Evolutionary conservation across 2,329 filamentous ascomycete species (phyloP), one percentile per base, ranked within the genome.

Genomic region (Cylindrodendrum hubeiense): DNA sequence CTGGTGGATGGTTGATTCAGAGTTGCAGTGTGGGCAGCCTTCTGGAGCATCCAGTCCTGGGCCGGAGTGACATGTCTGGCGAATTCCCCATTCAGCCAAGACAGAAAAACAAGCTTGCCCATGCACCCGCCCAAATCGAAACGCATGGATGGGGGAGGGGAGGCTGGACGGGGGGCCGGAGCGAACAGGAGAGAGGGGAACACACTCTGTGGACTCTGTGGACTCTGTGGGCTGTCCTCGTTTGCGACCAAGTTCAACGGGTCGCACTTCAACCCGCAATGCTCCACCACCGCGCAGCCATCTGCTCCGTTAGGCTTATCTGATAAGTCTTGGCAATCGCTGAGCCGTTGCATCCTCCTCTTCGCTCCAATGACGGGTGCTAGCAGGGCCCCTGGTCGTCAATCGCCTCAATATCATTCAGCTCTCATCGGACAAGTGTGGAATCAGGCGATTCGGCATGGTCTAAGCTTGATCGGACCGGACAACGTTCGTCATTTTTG

Each of bases 331-430:
- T 71, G 69, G 66, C 62, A 60, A 39, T 61, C 34, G 34, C 57
- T 43, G 52, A 17, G 41, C 50, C 59, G 55, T 72, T 67, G 63
- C 56, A 71, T 65, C 54, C 59, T 68, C 52, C 57, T 60, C 60
- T 53, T 59, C 50, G 43, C 39, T 63, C 39, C 60, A 62, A 50
- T 58, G 60, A 56, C 60, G 65, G 61, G 63, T 56, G 63, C 54
- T 54, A 66, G 51, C 71, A 73, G 69, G 71, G 67, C 50, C 47
- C 71, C 71, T 59, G 55, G 71, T 71, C 66, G 66, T 67, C 66
- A 61, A 50, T 60, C 59, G 71, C 68, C 69, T 74, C 56, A 64
- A 58, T 50, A 24, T 49, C 55, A 50, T 59, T 64, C 61, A 64
- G 61, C 61, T 63, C 49, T 44, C 61, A 54, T 59, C 55, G 53